Evolutionary conservation across 495 filamentous ascomycete species (phyloP), one percentile per base, ranked within the genome.

Genomic region (Entonaema liquescens): DNA sequence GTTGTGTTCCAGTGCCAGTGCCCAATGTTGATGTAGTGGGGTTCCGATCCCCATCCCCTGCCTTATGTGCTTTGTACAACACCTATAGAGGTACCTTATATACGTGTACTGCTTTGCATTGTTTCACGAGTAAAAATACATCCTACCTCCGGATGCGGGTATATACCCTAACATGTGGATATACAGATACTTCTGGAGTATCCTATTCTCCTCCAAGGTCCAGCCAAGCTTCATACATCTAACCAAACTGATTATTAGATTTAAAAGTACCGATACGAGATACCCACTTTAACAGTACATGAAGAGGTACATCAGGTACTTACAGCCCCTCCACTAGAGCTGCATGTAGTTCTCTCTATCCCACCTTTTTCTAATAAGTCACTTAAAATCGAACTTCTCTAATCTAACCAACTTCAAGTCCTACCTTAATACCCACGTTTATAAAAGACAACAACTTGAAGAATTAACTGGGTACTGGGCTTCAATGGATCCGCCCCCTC

Each of bases 21-120:
- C 49, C 49, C 25, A 53, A 53, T 53, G n/a, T 53, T 53, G 25
- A 53, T 29, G 23, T n/a, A n/a, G 49, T 53, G 49, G 49, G 25
- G 49, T 53, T 52, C 38, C n/a, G n/a, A n/a, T n/a, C n/a, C n/a
- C n/a, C n/a, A n/a, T n/a, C n/a, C n/a, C n/a, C n/a, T n/a, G n/a
- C n/a, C n/a, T n/a, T n/a, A 42, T 4, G 8, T 19, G 31, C 31
- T 33, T 33, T 33, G 11, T 33, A 31, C 29, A 31, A 31, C 7
- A 31, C 7, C 29, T 44, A 40, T 44, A 17, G 40, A 44, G 40
- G n/a, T 44, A 44, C 40, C 15, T 44, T 44, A 44, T 2, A 12
- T 36, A 36, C 35, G 9, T 36, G 33, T 36, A 36, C 11, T 36
- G 1, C 12, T 40, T 40, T 19, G 15, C 17, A 19, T 17, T n/a